Evolutionary conservation across 345 rosid genomes (phyloP), one percentile per base, ranked within the genome.

Genomic region (Mercurialis annua): DNA sequence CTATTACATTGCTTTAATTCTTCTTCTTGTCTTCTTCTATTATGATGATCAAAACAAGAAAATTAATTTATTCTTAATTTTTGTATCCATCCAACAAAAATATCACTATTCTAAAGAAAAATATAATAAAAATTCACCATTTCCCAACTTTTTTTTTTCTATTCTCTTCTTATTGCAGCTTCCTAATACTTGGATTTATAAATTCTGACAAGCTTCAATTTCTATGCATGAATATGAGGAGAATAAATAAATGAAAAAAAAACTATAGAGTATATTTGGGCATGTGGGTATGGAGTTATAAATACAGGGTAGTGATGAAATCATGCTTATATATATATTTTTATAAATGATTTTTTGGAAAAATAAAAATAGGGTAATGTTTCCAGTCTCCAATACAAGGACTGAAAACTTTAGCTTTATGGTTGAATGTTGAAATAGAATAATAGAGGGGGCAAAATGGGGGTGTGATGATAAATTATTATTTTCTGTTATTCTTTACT

Each of bases 271-370:
- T 4, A 9, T 36, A 73, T 76, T 81, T 75, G 72, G 64, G 78
- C 89, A 86, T 84, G 91, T 87, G 92, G 85, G 77, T 72, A 73
- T 78, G 80, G 79, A 68, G 84, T 60, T 76, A 78, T 85, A 85
- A 77, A 85, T 83, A 83, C 81, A 66, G 70, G 73, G 83, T 78
- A 81, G 81, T 83, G 92, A 77, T 80, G 88, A 87, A 83, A 83
- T 83, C 86, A 85, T 84, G 81, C 77, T 59, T 52, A 24, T 64
- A 34, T 6, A 53, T 56, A 51, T 30, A 6, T 33, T 31, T 10
- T n/a, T n/a, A n/a, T 23, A 29, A 29, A 42, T 26, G 44, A 68
- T 52, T 52, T 52, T 21, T 52, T 52, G 71, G 43, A 15, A 59
- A 29, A 8, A 67, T 50, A 59, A 65, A 47, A 52, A 58, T 3